A percentile compares a stretch with the other conserved stretches of the same genome.
These are phyloP conservation scores for Salvia hispanica DNA, from an alignment of 257 asterid genomes.

Conservation along the genomic window DNA sequence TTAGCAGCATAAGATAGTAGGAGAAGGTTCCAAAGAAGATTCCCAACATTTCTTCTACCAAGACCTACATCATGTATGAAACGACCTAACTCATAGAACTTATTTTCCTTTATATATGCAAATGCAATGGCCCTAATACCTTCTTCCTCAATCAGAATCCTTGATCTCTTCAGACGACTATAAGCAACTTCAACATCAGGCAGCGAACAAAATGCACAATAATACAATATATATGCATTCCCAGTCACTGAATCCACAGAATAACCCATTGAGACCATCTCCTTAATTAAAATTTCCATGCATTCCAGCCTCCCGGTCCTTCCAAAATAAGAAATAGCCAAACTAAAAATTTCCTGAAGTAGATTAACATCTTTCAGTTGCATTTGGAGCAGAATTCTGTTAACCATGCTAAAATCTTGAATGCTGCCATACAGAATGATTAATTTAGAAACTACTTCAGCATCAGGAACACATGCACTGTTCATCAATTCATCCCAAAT, in stretches of 20 bases:
- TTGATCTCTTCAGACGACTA: constrained; percentile 73
- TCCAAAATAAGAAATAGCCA: constrained; percentile 62
- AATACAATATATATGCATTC: constrained; percentile 73
- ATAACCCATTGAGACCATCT: constrained; percentile 74
- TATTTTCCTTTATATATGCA: constrained; percentile 69
- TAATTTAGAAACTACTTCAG: constrained; percentile 49
- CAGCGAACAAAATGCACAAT: constrained; percentile 60
- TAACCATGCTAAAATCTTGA: constrained; percentile 48
- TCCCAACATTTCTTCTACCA: constrained; percentile 83
- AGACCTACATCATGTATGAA: constrained; percentile 78
- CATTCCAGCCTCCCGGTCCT: constrained; percentile 67
- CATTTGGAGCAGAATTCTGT: constrained; percentile 53
- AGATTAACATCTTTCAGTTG: constrained; percentile 41
- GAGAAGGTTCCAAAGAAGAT: constrained; percentile 88
- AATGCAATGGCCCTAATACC: constrained; percentile 72
- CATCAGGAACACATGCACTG: constrained; percentile 56
- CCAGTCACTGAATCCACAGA: constrained; percentile 65
- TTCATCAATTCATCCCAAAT: constrained; percentile 67
- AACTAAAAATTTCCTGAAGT: constrained; percentile 44
- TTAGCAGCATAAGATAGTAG: constrained; percentile 86
- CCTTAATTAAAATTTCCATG: constrained; percentile 66
- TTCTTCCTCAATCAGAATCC: constrained; percentile 88
- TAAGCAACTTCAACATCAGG: constrained; percentile 71
- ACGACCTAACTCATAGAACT: constrained; percentile 65
- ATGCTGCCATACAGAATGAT: constrained; percentile 51